These are phyloP conservation scores for Logfia minima DNA, from an alignment of 129 eudicot species.

Conservation along the genomic window DNA sequence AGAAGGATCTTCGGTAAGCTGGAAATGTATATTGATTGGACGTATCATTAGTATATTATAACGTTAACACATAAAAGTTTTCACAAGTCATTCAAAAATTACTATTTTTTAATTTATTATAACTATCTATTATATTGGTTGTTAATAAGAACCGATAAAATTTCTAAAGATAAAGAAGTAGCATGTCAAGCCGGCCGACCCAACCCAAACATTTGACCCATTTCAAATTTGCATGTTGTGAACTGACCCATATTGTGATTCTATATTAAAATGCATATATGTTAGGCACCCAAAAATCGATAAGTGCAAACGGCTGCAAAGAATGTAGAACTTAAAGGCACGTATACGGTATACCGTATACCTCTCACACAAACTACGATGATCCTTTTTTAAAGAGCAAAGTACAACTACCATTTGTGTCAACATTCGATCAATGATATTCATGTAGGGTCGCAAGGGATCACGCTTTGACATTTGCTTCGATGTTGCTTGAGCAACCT, in stretches of 20 bases:
- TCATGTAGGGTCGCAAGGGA: constrained; percentile 84
- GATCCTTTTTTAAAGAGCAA: not conserved
- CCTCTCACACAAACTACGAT: not conserved
- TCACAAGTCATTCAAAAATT: no score
- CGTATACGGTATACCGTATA: not conserved
- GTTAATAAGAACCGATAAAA: no score
- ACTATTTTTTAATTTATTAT: no score
- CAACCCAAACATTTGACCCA: not conserved
- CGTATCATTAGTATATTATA: not conserved
- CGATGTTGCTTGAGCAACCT: constrained; percentile 98
- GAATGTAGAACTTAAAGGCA: not conserved
- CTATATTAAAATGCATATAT: not conserved
- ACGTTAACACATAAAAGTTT: not conserved
- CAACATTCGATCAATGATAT: constrained; percentile 75
- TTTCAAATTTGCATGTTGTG: not conserved
- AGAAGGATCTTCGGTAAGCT: constrained; percentile 85
- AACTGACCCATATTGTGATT: not conserved
- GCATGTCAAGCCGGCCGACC: not conserved
- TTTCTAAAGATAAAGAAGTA: no score
- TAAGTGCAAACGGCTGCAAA: not conserved
- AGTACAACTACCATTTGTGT: constrained; percentile 57
- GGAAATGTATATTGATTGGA: not conserved
- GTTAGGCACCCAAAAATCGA: not conserved
- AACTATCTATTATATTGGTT: no score
- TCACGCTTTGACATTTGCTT: constrained; percentile 96